Base-by-base conservation (phyloP, 1,284 basidiomycete genomes). In the Meira nashicola region DNA sequence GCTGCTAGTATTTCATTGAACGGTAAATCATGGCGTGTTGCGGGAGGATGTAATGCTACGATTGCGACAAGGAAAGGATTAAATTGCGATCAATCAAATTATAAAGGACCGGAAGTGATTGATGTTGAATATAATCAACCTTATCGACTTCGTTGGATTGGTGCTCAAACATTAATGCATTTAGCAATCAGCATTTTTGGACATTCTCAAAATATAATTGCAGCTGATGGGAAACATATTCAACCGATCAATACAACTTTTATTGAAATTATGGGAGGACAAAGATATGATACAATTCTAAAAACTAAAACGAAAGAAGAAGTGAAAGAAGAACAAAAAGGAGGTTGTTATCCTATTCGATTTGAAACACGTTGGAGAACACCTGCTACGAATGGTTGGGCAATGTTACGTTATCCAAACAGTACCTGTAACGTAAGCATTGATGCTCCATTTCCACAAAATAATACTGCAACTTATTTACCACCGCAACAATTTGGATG, bases 141-240 rank as follows among this genome's bases (percentile, higher is more conserved):
- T 9, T 68, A 69, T 44, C 57, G 66, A 1, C 49, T 73, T 44
- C 61, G 64, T 9, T 54, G 64, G 8, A 44, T 72, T 17, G 72
- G 70, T 0, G 61, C 62, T 0, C 57, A 58, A 10, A 17, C 55
- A 1, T 51, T 67, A 15, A 64, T 63, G 62, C 68, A 70, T 28
- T 43, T 48, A 17, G 44, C 55, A 0, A 6, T 57, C 5, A 67
- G 52, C 2, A 60, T 72, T 12, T 37, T 70, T 3, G 25, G 46
- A n/a, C 17, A 62, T 46, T 43, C 39, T 5, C 46, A 67, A 48
- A 60, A 39, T 23, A 48, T 76, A 44, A 68, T 76, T 39, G 74
- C 65, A 40, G 74, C 63, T 10, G 74, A 76, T 28, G 71, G 67
- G 0, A 53, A 59, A 8, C 68, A 74, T 33, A 40, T 74, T 9